Conservation (phyloP, 1,284 basidiomycete species). For the Moesziomyces aphidis region DNA sequence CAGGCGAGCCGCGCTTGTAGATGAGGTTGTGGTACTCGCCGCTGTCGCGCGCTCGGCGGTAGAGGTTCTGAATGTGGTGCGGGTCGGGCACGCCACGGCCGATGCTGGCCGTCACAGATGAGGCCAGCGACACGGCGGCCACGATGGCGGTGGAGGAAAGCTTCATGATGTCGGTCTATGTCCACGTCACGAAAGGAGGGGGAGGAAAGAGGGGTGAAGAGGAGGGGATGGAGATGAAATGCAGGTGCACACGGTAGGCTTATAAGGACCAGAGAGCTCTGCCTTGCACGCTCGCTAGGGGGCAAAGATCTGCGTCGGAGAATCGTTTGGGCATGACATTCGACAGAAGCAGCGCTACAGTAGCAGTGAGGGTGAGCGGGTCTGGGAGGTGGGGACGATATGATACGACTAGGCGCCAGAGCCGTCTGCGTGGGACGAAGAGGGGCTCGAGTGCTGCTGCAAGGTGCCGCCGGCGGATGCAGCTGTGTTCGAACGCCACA, state of each 20-base stretch:
- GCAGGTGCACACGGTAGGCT: not conserved
- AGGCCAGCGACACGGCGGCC: constrained; percentile 38
- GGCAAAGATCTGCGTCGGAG: not conserved
- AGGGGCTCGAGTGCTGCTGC: not conserved
- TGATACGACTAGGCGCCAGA: no score
- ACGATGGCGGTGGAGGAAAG: constrained; percentile 37
- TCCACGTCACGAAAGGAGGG: not conserved
- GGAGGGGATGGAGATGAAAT: not conserved
- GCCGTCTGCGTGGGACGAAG: no score
- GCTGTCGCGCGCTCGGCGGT: constrained; percentile 38
- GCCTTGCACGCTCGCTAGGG: not conserved
- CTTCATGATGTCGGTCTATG: constrained; percentile 29
- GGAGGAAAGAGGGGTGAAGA: not conserved
- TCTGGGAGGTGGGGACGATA: no score
- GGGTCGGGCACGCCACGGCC: constrained; percentile 52
- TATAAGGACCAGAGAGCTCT: not conserved
- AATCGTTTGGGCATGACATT: not conserved
- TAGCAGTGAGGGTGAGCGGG: no score
- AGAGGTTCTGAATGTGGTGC: constrained; percentile 40
- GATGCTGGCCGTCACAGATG: constrained; percentile 46
- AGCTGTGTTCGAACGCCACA: not conserved
- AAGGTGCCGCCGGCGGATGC: not conserved
- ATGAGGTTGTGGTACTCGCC: constrained; percentile 49
- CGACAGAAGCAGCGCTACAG: not conserved
- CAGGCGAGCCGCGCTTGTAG: constrained; percentile 34